These are phyloP conservation scores for Xerocomus potaroensis DNA, from an alignment of 768 basidiomycete genomes.

Conservation along the genomic window DNA sequence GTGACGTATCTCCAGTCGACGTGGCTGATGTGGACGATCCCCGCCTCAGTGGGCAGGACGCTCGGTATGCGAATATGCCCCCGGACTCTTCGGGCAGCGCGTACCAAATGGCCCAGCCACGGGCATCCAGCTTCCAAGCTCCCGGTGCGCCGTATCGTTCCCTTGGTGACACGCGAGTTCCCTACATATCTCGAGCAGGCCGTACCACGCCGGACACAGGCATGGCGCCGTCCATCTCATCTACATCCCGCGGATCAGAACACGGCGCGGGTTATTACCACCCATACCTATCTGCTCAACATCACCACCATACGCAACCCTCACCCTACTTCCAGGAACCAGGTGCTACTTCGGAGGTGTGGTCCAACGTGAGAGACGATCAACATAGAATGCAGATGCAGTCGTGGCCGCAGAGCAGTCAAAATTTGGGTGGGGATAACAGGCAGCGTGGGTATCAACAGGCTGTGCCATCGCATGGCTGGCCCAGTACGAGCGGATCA, in stretches of 20 bases:
- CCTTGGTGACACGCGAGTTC: conserved; percentile 23
- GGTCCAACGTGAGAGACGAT: conserved; percentile 21
- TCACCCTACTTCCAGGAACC: conserved; percentile 24
- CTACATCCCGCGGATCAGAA: conserved; percentile 27
- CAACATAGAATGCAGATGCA: conserved; percentile 17
- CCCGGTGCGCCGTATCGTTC: conserved; percentile 22
- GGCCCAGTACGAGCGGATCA: conserved; percentile 18
- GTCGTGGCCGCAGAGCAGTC: conserved; percentile 26
- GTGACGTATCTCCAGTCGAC: conserved; percentile 41
- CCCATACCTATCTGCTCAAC: conserved; percentile 23
- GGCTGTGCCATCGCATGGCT: conserved; percentile 23
- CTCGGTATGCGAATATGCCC: conserved; percentile 18
- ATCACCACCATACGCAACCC: conserved; percentile 21
- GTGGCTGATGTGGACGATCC: conserved; percentile 21
- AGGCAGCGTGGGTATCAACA: conserved; percentile 30
- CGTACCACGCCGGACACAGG: conserved; percentile 25
- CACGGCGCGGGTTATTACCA: conserved; percentile 22
- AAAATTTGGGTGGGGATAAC: conserved; percentile 21
- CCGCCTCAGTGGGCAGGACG: conserved; percentile 14
- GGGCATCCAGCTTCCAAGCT: conserved; percentile 23
- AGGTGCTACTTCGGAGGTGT: conserved; percentile 15
- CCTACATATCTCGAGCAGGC: conserved; percentile 27
- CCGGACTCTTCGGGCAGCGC: conserved; percentile 16
- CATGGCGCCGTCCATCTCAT: conserved; percentile 16
- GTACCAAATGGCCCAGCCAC: conserved; percentile 14